Conservation (phyloP, 495 filamentous ascomycete genomes). For the Penicillium cataractarum region DNA sequence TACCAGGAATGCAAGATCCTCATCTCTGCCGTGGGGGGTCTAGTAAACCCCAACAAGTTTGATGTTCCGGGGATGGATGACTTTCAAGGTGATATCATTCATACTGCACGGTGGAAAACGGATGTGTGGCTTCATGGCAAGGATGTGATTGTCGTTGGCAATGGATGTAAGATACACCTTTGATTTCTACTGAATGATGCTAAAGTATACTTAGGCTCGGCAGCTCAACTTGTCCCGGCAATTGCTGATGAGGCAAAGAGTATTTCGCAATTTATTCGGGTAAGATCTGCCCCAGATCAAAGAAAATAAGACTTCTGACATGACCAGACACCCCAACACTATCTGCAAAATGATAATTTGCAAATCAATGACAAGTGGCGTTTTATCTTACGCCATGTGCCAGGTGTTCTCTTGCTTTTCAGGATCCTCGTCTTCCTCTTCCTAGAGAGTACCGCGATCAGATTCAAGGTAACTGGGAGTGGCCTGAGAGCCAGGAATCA, state of each 20-base stretch:
- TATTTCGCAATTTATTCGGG: constrained; percentile 58
- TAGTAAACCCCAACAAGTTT: constrained; percentile 25
- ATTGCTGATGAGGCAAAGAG: constrained; percentile 46
- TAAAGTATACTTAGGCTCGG: constrained; percentile 17
- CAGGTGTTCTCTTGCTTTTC: constrained; percentile 1
- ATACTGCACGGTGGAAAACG: constrained; percentile 57
- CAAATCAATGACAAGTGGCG: not conserved
- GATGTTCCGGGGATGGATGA: constrained; percentile 13
- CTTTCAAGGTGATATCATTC: constrained; percentile 56
- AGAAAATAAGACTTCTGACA: not conserved
- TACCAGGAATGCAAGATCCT: constrained; percentile 50
- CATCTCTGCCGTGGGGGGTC: constrained; percentile 49
- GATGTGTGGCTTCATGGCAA: constrained; percentile 47
- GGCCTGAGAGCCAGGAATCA: constrained; percentile 1
- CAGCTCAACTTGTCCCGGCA: constrained; percentile 40
- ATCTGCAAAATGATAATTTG: constrained; percentile 2
- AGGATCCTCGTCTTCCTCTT: constrained; percentile 4
- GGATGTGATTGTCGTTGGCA: constrained; percentile 60
- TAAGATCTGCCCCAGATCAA: not conserved
- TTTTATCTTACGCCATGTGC: constrained; percentile 4
- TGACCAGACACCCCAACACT: constrained; percentile 2
- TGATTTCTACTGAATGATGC: not conserved
- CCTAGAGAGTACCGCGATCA: not conserved
- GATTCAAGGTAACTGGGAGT: not conserved
- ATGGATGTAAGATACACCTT: constrained; percentile 47